These are phyloP conservation scores for Penicillium aurantiogriseum DNA, from an alignment of 2,329 filamentous ascomycete species.

Conservation along the genomic window DNA sequence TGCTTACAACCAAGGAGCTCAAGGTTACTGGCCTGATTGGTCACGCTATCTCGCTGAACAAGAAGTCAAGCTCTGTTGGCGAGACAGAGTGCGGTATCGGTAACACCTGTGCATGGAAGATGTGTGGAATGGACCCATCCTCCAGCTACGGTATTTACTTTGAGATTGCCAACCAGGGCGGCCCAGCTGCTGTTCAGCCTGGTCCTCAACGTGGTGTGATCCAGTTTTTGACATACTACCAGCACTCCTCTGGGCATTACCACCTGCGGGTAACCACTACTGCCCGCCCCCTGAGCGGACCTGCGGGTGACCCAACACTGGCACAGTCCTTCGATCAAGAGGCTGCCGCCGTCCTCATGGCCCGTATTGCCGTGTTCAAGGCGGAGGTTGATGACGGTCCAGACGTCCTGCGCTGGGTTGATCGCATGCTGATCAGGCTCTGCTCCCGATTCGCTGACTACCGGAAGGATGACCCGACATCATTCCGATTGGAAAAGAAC, in stretches of 20 bases:
- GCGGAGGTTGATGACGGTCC: constrained; percentile 97
- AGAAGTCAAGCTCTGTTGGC: constrained; percentile 94
- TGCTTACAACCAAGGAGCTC: constrained; percentile 94
- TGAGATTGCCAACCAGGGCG: constrained; percentile 92
- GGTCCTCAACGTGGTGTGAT: constrained; percentile 91
- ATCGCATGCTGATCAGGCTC: constrained; percentile 94
- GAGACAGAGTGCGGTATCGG: constrained; percentile 98
- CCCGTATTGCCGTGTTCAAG: constrained; percentile 98
- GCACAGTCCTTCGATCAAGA: constrained; percentile 98
- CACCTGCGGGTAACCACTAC: constrained; percentile 95
- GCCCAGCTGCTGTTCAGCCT: constrained; percentile 79
- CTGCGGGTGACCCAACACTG: constrained; percentile 89
- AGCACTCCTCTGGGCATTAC: constrained; percentile 94
- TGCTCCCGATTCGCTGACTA: constrained; percentile 98
- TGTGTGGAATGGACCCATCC: constrained; percentile 95
- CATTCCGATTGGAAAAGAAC: constrained; percentile 96
- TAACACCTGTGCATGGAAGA: constrained; percentile 99
- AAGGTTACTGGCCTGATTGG: constrained; percentile 98
- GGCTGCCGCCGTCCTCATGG: constrained; percentile 96
- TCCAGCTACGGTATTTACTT: constrained; percentile 97
- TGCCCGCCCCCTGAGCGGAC: constrained; percentile 84
- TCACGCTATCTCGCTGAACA: constrained; percentile 94
- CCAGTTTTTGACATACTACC: constrained; percentile 98
- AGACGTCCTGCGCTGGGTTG: constrained; percentile 97
- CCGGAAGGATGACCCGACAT: constrained; percentile 94